phyloP scores from a whole-genome alignment of 768 basidiomycete species.

The Albatrellus ellisii region DNA sequence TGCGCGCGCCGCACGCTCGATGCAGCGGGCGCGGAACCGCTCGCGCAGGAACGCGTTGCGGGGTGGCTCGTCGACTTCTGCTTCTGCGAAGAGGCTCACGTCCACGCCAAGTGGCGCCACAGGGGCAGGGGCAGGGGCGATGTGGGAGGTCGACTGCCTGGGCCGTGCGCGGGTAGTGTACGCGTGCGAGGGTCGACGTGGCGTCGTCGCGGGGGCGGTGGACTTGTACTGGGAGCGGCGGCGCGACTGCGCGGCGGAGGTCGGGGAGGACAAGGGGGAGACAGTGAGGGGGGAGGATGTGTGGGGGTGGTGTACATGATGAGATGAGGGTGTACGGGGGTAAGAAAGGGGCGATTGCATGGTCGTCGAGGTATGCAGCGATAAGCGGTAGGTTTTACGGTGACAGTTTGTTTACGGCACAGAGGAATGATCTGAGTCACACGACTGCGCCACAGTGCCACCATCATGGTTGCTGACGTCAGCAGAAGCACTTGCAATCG shows the following conservation, averaged over 20 bases:
- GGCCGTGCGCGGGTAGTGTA: slow-evolving; percentile 3
- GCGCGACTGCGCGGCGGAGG: slow-evolving; percentile 5
- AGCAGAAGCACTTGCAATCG: no score
- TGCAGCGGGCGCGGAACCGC: slow-evolving; percentile 15
- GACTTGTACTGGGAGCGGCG: slow-evolving; percentile 13
- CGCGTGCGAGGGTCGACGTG: background rate
- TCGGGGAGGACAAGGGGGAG: slow-evolving; percentile 7
- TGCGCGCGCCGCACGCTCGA: slow-evolving; percentile 13
- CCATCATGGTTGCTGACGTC: no score
- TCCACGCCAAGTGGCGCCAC: slow-evolving; percentile 1
- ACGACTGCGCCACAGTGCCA: no score
- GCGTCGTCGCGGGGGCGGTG: slow-evolving; percentile 1
- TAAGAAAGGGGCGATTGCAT: slow-evolving; percentile 1
- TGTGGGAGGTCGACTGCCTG: background rate
- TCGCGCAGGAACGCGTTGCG: slow-evolving; percentile 14
- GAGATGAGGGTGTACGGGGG: slow-evolving; percentile 10
- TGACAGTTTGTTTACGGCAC: no score
- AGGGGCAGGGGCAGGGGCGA: background rate
- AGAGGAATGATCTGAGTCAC: no score
- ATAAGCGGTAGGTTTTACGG: no score
- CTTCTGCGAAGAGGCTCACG: no score
- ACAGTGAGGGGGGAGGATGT: slow-evolving; percentile 12
- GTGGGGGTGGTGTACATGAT: slow-evolving; percentile 5
- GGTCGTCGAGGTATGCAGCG: no score
- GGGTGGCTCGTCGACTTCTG: slow-evolving; percentile 1